These are phyloP conservation scores for Cinchona pubescens DNA, from an alignment of 257 asterid species.

Conservation along the genomic window DNA sequence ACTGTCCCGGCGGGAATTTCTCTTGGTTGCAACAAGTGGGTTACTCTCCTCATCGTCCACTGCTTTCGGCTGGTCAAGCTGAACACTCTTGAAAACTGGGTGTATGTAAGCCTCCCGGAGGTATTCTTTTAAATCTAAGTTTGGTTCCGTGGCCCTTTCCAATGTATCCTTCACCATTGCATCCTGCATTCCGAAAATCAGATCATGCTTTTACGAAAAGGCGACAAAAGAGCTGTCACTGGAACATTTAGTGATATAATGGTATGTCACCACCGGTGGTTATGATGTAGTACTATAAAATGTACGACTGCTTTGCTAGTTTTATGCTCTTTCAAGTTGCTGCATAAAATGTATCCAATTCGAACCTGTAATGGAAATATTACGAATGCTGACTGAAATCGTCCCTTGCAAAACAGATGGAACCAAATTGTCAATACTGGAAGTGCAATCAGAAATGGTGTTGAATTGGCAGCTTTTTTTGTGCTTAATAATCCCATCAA, in stretches of 20 bases:
- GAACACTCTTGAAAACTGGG: constrained; percentile 49
- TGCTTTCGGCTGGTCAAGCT: constrained; percentile 18
- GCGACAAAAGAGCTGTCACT: not conserved
- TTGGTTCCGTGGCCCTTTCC: constrained; percentile 58
- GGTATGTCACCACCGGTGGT: not conserved
- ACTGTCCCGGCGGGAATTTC: constrained; percentile 26
- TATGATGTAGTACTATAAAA: not conserved
- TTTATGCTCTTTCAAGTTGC: not conserved
- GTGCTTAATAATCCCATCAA: constrained; percentile 77
- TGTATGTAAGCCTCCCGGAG: constrained; percentile 51
- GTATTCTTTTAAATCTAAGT: constrained; percentile 40
- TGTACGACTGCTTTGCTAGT: not conserved
- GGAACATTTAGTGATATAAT: not conserved
- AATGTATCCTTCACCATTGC: constrained; percentile 65
- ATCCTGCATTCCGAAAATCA: constrained; percentile 33
- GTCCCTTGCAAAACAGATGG: constrained; percentile 63
- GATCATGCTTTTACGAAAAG: not conserved
- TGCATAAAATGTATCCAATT: constrained; percentile 13
- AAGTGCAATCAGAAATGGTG: constrained; percentile 58
- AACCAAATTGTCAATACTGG: constrained; percentile 78
- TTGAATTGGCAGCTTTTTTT: constrained; percentile 46
- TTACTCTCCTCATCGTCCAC: constrained; percentile 34
- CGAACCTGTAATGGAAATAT: constrained; percentile 75
- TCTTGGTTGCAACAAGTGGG: constrained; percentile 37
- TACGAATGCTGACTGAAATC: constrained; percentile 67